phyloP scores from a whole-genome alignment of 2,329 filamentous ascomycete genomes.

The Cryphonectria japonica region DNA sequence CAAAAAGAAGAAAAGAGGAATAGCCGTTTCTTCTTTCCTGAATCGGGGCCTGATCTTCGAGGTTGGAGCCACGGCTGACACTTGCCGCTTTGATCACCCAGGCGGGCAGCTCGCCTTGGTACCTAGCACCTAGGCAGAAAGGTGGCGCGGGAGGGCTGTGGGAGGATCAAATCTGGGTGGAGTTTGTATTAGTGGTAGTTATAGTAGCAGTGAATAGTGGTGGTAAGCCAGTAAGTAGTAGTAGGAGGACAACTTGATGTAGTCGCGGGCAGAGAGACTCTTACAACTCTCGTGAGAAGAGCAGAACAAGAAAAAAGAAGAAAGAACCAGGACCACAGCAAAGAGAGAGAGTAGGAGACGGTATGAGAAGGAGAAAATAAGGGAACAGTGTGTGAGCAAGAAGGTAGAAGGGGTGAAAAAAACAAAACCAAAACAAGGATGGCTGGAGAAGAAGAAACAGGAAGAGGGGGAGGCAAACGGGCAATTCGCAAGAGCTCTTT shows the following conservation, averaged over 20 bases:
- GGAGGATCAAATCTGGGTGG: neutral
- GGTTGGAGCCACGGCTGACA: slow-evolving; percentile 12
- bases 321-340: neutral
- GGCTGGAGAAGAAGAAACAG: neutral
- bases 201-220: neutral
- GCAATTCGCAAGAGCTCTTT: neutral
- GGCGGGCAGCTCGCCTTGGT: neutral
- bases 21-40: neutral
- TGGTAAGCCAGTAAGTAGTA: too few relatives aligned
- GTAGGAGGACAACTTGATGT: too few relatives aligned
- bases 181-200: neutral
- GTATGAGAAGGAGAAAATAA: too few relatives aligned
- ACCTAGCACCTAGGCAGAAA: neutral
- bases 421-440: too few relatives aligned
- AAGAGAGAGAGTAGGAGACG: too few relatives aligned
- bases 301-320: too few relatives aligned
- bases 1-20: neutral
- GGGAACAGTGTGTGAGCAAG: neutral
- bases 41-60: neutral
- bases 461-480: neutral
- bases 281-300: neutral
- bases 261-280: neutral
- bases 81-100: slow-evolving; percentile 18
- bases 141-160: neutral
- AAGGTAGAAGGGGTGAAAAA: too few relatives aligned